phyloP scores from a whole-genome alignment of 2,329 filamentous ascomycete genomes.

The Aspergillus eucalypticola region DNA sequence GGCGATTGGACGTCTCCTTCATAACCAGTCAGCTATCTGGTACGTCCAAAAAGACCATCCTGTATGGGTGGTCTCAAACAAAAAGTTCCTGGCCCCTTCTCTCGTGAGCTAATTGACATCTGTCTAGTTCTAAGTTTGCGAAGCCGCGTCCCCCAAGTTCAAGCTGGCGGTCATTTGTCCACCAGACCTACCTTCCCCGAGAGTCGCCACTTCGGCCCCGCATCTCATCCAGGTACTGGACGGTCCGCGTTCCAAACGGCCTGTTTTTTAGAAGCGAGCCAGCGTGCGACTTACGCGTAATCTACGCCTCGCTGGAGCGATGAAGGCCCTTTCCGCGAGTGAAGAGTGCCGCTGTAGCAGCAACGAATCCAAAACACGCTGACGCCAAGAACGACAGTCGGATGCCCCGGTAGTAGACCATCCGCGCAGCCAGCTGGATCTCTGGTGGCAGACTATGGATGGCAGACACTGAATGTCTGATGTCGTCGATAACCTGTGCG shows the following conservation, averaged over 20 bases:
- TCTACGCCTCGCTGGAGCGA: slow-evolving; percentile 2
- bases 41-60: neutral
- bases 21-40: neutral
- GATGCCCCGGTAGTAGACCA: slow-evolving; percentile 63
- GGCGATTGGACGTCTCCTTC: neutral
- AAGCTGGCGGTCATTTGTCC: neutral
- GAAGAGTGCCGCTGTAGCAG: slow-evolving; percentile 52
- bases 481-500: slow-evolving; percentile 59
- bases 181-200: neutral
- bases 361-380: slow-evolving; percentile 53
- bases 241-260: neutral
- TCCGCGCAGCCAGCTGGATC: slow-evolving; percentile 56
- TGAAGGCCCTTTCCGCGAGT: slow-evolving; percentile 41
- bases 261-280: neutral
- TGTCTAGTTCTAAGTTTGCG: neutral
- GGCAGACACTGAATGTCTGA: slow-evolving; percentile 61
- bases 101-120: neutral
- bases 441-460: slow-evolving; percentile 58
- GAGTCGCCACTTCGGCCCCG: neutral
- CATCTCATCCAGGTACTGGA: neutral
- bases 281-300: neutral
- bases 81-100: neutral
- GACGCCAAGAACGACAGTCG: slow-evolving; percentile 58
- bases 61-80: no score
- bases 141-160: neutral